Percentiles rank a stretch among this genome's conserved stretches.
Evolutionary conservation across 2,329 filamentous ascomycete species (phyloP).

Genomic region (Fusarium abutilonis): DNA sequence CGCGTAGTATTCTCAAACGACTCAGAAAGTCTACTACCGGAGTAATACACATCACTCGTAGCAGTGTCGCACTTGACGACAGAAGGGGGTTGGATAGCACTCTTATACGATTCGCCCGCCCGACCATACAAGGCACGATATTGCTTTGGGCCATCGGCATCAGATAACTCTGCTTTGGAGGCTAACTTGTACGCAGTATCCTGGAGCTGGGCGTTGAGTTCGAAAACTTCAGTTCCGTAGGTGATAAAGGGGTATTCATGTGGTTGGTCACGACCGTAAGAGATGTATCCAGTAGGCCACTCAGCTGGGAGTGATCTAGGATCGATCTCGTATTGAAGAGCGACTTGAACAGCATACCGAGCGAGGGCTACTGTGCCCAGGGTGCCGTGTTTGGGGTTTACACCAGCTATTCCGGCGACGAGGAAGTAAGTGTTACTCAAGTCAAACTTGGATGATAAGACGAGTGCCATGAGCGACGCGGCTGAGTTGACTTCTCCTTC

Average conservation of each 20-base stretch:
- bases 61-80: constrained; percentile 73
- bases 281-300: constrained; percentile 74
- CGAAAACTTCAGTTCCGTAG: constrained; percentile 77
- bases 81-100: constrained; percentile 59
- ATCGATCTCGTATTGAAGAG: constrained; percentile 80
- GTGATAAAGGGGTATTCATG: constrained; percentile 65
- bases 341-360: constrained; percentile 77
- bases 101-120: constrained; percentile 52
- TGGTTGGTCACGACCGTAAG: constrained; percentile 66
- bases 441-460: constrained; percentile 71
- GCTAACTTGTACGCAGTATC: constrained; percentile 63
- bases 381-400: constrained; percentile 74
- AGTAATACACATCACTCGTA: constrained; percentile 78
- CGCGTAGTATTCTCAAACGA: constrained; percentile 72
- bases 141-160: constrained; percentile 57
- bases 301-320: constrained; percentile 71
- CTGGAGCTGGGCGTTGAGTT: constrained; percentile 69
- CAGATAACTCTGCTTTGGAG: constrained; percentile 60
- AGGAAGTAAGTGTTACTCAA: constrained; percentile 75
- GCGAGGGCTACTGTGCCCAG: constrained; percentile 73
- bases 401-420: constrained; percentile 76
- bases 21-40: constrained; percentile 67
- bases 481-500: constrained; percentile 81
- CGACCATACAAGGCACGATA: constrained; percentile 66
- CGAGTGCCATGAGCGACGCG: constrained; percentile 69